Conservation (phyloP, 2,329 filamentous ascomycete species). For the Penicillium sp. region DNA sequence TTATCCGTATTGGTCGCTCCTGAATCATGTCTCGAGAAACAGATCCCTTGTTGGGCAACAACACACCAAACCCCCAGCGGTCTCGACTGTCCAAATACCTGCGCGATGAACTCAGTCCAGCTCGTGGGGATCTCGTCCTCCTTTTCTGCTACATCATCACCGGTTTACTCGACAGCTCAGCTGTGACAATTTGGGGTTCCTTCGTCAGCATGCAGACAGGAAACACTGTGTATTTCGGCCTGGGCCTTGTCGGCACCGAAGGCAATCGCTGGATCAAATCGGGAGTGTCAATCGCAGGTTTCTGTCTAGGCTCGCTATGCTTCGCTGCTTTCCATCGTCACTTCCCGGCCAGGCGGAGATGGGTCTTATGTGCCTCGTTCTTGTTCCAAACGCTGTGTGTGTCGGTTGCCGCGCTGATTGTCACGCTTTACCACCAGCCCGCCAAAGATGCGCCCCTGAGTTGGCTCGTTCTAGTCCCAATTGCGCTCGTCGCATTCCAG, state of each 20-base stretch:
- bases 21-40: conserved; percentile 11
- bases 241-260: conserved; percentile 59
- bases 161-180: conserved; percentile 70
- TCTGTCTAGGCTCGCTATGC: conserved; percentile 68
- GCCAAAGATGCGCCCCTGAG: conserved; percentile 42
- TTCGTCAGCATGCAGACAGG: conserved; percentile 84
- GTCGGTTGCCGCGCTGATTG: conserved; percentile 52
- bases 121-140: conserved; percentile 65
- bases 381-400: conserved; percentile 51
- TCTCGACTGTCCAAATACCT: conserved; percentile 8
- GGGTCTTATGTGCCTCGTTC: conserved; percentile 51
- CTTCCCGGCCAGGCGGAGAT: conserved; percentile 43
- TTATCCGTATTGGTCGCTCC: background rate
- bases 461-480: conserved; percentile 62
- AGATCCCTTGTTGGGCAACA: conserved; percentile 13
- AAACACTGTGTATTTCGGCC: conserved; percentile 76
- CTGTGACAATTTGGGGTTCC: conserved; percentile 71
- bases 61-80: background rate
- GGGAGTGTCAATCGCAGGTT: conserved; percentile 63
- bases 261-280: conserved; percentile 65
- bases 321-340: conserved; percentile 66
- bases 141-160: conserved; percentile 73
- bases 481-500: conserved; percentile 70
- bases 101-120: conserved; percentile 52
- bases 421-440: conserved; percentile 48